Evolutionary conservation across 108 stramenopile genomes (phyloP), one percentile per base, ranked within the genome.

Genomic region (Skeletonema potamos): DNA sequence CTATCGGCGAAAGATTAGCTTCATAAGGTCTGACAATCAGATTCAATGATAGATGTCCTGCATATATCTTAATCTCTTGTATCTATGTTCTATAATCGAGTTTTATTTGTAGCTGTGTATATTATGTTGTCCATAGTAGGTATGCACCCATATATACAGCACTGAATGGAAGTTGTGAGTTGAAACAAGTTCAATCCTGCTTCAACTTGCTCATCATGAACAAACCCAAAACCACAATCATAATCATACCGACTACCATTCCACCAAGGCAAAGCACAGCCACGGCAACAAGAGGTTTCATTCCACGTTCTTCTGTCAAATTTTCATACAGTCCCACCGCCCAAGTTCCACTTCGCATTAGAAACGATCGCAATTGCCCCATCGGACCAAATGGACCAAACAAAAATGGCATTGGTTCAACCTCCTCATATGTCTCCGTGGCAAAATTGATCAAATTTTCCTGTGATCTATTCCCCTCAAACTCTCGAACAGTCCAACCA

Each of bases 401-500:
- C 32, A 79, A 37, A 46, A 82, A 78, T 37, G 72, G 70, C 36
- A 77, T 30, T 15, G 76, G 64, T 26, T 82, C 76, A n/a, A 51
- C 46, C 9, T 80, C 41, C 20, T 63, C 27, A 32, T 83, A 84
- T 1, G 83, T 74, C 72, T 41, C 70, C 1, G 75, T 71, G 17
- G 80, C 87, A 81, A 90, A 94, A 48, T 90, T 60, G 54, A 90
- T 71, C 43, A 96, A 55, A 10, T 65, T 72, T 22, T 82, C 83
- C 51, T 85, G 71, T 22, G 73, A 73, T 62, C 90, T 73, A 17
- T 62, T 48, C n/a, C 79, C 83, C 5, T 74, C 74, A 63, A 78
- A 94, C 68, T 90, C 83, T 60, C 89, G 88, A 6, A 92, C 90
- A 11, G 74, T 80, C 85, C 85, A 90, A 27, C 91, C 92, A 41